Base-by-base conservation (phyloP, 2,329 filamentous ascomycete genomes). In the Grosmannia clavigera region DNA sequence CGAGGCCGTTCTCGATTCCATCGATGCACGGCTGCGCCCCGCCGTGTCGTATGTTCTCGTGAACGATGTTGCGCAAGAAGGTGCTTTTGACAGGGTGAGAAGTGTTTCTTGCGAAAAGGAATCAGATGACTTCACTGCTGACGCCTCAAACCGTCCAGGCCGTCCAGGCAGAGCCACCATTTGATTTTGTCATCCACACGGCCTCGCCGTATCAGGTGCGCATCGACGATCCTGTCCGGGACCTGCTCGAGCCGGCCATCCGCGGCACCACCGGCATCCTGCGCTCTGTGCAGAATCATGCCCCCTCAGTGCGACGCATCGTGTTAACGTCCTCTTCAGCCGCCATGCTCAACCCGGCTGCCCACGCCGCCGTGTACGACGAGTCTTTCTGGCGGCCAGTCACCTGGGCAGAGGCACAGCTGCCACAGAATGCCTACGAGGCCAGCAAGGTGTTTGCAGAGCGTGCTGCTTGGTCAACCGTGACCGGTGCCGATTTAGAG, bases 191-290 rank as follows among this genome's bases (percentile, higher is more conserved):
- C 56, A 78, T 90, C 58, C 86, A 90, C 70, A 89, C 86, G 6
- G 86, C 87, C 2, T 85, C 81, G 0, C 88, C 89, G 0, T 92
- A 88, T 74, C 85, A 88, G 66, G 81, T 84, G 69, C 83, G 84
- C 56, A 78, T 85, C 55, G 78, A 81, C 3, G 75, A 77, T 60
- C 72, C 72, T 5, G 67, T 72, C 11, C 70, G 68, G 22, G 77
- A 80, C 52, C 73, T 84, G 29, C 72, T 84, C 11, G 75, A 81
- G 55, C 81, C 81, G 0, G 81, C 81, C 7, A 75, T 84, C 54
- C 75, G 76, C 19, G 80, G 80, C 11, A 81, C 79, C 0, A 71
- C 70, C 0, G 75, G 75, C 5, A 68, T 84, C 5, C 71, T 84
- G 4, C 69, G 73, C 51, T 79, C 80, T 0, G 70, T 79, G 52